These are phyloP conservation scores for Nakaseomyces kungkrabaensis DNA, from an alignment of 1,139 yeast genomes.

Conservation along the genomic window DNA sequence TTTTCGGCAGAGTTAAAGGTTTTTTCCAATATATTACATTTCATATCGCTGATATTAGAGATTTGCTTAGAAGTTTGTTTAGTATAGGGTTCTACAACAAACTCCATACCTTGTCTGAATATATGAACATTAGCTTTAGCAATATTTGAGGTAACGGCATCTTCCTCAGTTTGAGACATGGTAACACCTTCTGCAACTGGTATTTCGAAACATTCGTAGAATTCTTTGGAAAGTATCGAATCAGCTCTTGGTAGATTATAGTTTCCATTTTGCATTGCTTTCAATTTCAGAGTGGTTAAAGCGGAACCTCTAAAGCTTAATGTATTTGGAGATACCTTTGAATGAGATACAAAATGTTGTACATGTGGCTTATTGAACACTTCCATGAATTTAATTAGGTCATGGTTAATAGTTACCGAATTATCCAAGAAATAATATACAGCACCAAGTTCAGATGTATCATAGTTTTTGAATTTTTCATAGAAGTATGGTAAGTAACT, in stretches of 20 bases:
- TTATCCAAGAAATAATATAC: constrained; percentile 74
- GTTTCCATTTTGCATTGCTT: constrained; percentile 41
- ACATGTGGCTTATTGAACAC: constrained; percentile 36
- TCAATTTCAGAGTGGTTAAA: constrained; percentile 44
- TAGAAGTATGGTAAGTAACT: constrained; percentile 35
- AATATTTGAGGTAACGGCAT: constrained; percentile 9
- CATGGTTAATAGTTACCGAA: constrained; percentile 40
- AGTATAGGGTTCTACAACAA: constrained; percentile 20
- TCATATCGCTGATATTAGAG: constrained; percentile 5
- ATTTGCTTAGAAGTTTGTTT: constrained; percentile 8
- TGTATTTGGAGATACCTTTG: constrained; percentile 49
- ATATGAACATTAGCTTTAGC: constrained; percentile 20
- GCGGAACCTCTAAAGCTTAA: constrained; percentile 51
- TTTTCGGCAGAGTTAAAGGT: constrained; percentile 2
- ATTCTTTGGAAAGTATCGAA: constrained; percentile 24
- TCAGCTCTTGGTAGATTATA: constrained; percentile 42
- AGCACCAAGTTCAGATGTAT: constrained; percentile 35
- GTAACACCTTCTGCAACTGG: constrained; percentile 17
- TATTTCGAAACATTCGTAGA: constrained; percentile 22
- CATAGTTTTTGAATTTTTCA: constrained; percentile 18
- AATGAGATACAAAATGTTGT: constrained; percentile 63
- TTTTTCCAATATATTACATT: constrained; percentile 4
- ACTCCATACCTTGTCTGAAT: constrained; percentile 13
- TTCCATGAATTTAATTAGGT: constrained; percentile 35
- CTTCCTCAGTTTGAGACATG: constrained; percentile 18